Evolutionary conservation across 1,284 basidiomycete genomes (phyloP).

Genomic region (Trichosporon sp.): DNA sequence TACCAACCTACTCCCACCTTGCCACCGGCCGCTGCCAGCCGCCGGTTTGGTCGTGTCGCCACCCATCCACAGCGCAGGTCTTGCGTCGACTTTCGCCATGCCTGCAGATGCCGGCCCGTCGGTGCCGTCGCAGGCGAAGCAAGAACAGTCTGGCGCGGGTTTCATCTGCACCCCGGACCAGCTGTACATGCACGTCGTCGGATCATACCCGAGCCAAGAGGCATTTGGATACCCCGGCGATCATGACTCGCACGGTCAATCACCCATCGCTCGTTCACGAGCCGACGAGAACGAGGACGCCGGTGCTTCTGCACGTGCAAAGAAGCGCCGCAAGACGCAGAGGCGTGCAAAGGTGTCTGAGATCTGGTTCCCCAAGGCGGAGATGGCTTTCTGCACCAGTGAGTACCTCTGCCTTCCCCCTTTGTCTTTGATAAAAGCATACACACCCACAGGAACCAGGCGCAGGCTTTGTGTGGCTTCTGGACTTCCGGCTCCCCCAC

Average conservation of each 20-base stretch:
- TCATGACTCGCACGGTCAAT: conserved; percentile 14
- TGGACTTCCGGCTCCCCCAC: neutral
- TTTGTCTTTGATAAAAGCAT: neutral
- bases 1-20: neutral
- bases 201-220: conserved; percentile 15
- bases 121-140: neutral
- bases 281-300: conserved; percentile 7
- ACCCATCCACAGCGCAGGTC: neutral
- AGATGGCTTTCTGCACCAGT: conserved; percentile 26
- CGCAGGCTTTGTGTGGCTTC: neutral
- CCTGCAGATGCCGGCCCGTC: conserved; percentile 2
- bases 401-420: conserved; percentile 6
- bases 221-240: conserved; percentile 14
- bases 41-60: conserved; percentile 1
- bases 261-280: conserved; percentile 3
- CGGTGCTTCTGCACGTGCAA: conserved; percentile 16
- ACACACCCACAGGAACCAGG: neutral
- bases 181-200: conserved; percentile 21
- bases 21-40: neutral
- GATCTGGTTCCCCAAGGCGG: conserved; percentile 23
- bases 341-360: conserved; percentile 21
- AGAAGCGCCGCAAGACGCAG: conserved; percentile 23
- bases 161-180: conserved; percentile 12
- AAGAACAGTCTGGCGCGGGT: neutral
- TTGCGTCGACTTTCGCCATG: neutral